phyloP scores from a whole-genome alignment of 2,329 filamentous ascomycete genomes.

The Colletotrichum salicis region DNA sequence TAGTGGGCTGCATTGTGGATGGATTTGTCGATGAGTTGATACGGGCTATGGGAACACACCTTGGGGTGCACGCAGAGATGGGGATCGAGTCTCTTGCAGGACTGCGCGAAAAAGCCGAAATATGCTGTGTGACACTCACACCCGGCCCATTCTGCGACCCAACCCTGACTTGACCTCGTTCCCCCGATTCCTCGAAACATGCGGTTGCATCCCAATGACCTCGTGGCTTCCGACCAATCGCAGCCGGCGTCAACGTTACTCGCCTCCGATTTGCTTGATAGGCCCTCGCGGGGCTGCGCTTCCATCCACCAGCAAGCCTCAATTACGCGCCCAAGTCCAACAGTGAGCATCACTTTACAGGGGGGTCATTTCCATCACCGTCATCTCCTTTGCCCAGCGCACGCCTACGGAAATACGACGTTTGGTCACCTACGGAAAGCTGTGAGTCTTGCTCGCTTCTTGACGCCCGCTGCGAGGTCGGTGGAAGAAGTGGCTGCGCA shows the following conservation, averaged over 20 bases:
- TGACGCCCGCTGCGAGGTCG: constrained; percentile 46
- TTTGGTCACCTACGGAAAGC: neutral
- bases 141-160: constrained; percentile 34
- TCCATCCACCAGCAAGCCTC: constrained; percentile 59
- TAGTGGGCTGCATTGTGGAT: constrained; percentile 10
- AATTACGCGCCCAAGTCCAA: constrained; percentile 61
- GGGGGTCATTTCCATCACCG: constrained; percentile 47
- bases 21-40: constrained; percentile 12
- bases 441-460: constrained; percentile 42
- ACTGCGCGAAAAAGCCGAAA: constrained; percentile 29
- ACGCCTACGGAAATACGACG: constrained; percentile 27
- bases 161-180: constrained; percentile 35
- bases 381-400: constrained; percentile 30
- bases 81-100: constrained; percentile 13
- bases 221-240: constrained; percentile 52
- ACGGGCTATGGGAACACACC: constrained; percentile 23
- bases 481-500: constrained; percentile 24
- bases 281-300: constrained; percentile 51
- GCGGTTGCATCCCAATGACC: constrained; percentile 22
- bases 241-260: constrained; percentile 47
- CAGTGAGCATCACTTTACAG: constrained; percentile 45
- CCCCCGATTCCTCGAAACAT: constrained; percentile 29
- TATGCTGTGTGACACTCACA: constrained; percentile 34
- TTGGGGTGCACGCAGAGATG: constrained; percentile 24
- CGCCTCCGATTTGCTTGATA: constrained; percentile 59